Conservation (phyloP, 2,329 filamentous ascomycete species). For the Knoxdaviesia capensis region DNA sequence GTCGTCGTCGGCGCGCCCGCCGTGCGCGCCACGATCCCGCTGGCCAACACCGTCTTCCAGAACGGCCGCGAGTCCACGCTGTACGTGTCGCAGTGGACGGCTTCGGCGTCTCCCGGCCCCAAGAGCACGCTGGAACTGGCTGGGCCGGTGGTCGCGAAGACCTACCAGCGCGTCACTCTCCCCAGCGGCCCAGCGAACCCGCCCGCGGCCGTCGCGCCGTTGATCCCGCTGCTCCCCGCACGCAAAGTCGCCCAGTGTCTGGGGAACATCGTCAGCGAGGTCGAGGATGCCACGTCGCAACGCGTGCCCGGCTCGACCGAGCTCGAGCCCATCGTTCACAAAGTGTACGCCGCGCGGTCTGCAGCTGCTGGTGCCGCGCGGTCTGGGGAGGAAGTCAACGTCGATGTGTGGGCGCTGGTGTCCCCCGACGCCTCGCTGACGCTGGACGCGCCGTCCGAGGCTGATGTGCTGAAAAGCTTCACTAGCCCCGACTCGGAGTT, state of each 20-base stretch:
- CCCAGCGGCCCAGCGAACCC: background rate
- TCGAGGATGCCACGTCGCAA: conserved; percentile 26
- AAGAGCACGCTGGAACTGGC: conserved; percentile 4
- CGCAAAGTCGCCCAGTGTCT: conserved; percentile 44
- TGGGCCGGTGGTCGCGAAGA: too few relatives aligned
- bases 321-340: conserved; percentile 43
- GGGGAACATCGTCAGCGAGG: conserved; percentile 57
- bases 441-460: conserved; percentile 28
- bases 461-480: conserved; percentile 6
- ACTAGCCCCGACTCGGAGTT: conserved; percentile 2
- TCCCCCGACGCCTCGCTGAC: conserved; percentile 1
- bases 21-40: conserved; percentile 32
- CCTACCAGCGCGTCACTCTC: too few relatives aligned
- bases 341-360: conserved; percentile 26
- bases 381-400: conserved; percentile 21
- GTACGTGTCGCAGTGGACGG: conserved; percentile 14
- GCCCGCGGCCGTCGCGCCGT: conserved; percentile 17
- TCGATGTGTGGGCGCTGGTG: conserved; percentile 53
- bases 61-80: conserved; percentile 45
- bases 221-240: conserved; percentile 42
- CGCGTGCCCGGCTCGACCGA: conserved; percentile 47
- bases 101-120: conserved; percentile 7
- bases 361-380: conserved; percentile 10
- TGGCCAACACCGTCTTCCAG: conserved; percentile 62
- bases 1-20: background rate